Conservation (phyloP, 31 red algal genomes). For the Odonthalia washingtoniensis region DNA sequence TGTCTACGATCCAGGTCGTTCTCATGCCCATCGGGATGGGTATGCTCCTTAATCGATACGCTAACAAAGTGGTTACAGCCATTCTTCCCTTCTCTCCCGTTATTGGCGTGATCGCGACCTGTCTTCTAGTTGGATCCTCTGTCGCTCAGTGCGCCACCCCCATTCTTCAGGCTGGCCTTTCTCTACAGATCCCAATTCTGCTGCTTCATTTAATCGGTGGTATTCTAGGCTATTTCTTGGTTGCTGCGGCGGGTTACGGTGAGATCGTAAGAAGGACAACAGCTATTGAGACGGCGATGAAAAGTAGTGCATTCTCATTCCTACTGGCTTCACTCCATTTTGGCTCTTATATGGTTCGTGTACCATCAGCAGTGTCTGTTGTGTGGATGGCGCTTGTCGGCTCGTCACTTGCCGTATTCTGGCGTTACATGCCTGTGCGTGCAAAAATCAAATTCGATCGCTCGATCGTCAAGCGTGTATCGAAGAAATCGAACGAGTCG, state of each 20-base stretch:
- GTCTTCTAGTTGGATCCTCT: constrained; percentile 90
- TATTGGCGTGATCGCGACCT: constrained; percentile 82
- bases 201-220: constrained; percentile 91
- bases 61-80: constrained; percentile 53
- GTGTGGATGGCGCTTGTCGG: constrained; percentile 97
- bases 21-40: constrained; percentile 86
- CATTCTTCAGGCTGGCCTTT: constrained; percentile 80
- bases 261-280: constrained; percentile 84
- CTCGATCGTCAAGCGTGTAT: neutral
- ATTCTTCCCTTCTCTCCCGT: constrained; percentile 87
- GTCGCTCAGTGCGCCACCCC: constrained; percentile 86
- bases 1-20: constrained; percentile 87
- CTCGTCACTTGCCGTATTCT: constrained; percentile 85
- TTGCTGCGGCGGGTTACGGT: constrained; percentile 67
- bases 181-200: constrained; percentile 84
- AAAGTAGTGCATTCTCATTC: constrained; percentile 95
- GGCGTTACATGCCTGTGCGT: constrained; percentile 85
- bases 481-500: no score
- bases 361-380: constrained; percentile 91
- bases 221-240: constrained; percentile 77
- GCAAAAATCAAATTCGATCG: constrained; percentile 52
- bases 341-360: constrained; percentile 80
- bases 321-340: constrained; percentile 93
- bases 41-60: constrained; percentile 82
- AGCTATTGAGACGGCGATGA: constrained; percentile 98